A percentile compares a stretch with the other conserved stretches of the same genome.
phyloP scores from a whole-genome alignment of 164 flowering plant species.

The Malania oleifera region DNA sequence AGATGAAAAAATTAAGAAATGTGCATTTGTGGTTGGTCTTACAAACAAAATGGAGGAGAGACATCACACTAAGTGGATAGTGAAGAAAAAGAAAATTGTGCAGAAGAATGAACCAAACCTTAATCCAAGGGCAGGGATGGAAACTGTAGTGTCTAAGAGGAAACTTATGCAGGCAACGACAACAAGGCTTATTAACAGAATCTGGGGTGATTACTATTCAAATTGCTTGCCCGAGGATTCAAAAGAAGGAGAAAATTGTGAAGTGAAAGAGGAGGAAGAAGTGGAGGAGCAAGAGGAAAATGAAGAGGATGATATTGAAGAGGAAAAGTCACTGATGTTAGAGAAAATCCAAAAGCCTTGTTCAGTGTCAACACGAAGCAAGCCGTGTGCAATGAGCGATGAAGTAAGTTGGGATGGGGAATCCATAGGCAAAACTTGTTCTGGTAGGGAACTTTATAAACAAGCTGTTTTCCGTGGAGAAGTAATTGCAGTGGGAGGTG shows the following conservation, averaged over 20 bases:
- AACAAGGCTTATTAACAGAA: constrained; percentile 63
- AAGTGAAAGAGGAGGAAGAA: constrained; percentile 35
- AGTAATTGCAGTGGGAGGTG: constrained; percentile 46
- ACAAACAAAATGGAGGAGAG: constrained; percentile 61
- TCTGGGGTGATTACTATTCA: constrained; percentile 92
- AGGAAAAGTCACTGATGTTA: constrained; percentile 18
- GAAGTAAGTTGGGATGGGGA: constrained; percentile 67
- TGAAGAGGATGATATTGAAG: constrained; percentile 44
- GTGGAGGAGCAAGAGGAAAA: constrained; percentile 49
- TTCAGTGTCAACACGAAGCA: constrained; percentile 24
- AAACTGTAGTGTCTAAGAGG: constrained; percentile 48
- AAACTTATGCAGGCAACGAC: constrained; percentile 85
- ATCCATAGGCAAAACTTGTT: constrained; percentile 38
- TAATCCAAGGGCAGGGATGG: constrained; percentile 70
- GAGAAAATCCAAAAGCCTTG: constrained; percentile 20
- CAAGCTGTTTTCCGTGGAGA: constrained; percentile 53
- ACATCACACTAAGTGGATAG: constrained; percentile 75
- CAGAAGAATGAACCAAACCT: constrained; percentile 39
- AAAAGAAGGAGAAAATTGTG: constrained; percentile 26
- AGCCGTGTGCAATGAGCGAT: constrained; percentile 10
- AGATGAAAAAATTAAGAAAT: constrained; percentile 51
- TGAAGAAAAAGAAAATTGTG: constrained; percentile 51
- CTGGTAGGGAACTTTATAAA: constrained; percentile 52
- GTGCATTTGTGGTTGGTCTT: constrained; percentile 64
- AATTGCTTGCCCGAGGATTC: constrained; percentile 58